These are phyloP conservation scores for Poa annua DNA, from an alignment of 176 grass and related monocot species.

Conservation along the genomic window DNA sequence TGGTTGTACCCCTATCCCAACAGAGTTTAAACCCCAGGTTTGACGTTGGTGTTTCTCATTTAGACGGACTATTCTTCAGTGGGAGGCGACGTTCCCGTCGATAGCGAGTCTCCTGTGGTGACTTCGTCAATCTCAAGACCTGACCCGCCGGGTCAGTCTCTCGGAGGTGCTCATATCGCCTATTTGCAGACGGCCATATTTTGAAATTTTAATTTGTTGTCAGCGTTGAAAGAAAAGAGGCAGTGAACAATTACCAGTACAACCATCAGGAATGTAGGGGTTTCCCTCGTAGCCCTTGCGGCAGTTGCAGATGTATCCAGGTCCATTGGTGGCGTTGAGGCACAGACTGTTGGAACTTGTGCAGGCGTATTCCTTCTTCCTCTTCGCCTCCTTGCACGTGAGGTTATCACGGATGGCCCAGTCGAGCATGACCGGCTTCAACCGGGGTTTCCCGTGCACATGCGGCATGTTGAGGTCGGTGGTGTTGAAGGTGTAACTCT, in stretches of 20 bases:
- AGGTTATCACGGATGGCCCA: slow-evolving; percentile 12
- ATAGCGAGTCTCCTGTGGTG: too few relatives aligned
- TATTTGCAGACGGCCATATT: too few relatives aligned
- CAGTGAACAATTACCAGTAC: not conserved
- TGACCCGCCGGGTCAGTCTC: too few relatives aligned
- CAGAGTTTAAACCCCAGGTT: too few relatives aligned
- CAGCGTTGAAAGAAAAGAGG: too few relatives aligned
- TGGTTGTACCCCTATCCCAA: too few relatives aligned
- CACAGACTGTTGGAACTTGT: slow-evolving; percentile 20
- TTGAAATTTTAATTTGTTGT: too few relatives aligned
- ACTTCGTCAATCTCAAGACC: too few relatives aligned
- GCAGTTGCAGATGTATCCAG: slow-evolving; percentile 33
- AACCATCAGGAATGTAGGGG: not conserved
- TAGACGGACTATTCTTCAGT: too few relatives aligned
- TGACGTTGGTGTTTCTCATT: too few relatives aligned
- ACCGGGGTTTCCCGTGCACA: not conserved
- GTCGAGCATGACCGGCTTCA: slow-evolving; percentile 31
- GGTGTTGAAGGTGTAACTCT: not conserved
- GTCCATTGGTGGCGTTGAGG: not conserved
- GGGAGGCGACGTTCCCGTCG: too few relatives aligned
- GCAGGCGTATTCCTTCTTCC: slow-evolving; percentile 13
- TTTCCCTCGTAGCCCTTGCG: slow-evolving; percentile 24
- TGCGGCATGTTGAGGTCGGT: not conserved
- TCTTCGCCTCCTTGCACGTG: not conserved
- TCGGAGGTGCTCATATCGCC: too few relatives aligned